Evolutionary conservation across 1,284 basidiomycete genomes (phyloP).

Genomic region (Sporisorium scitamineum): DNA sequence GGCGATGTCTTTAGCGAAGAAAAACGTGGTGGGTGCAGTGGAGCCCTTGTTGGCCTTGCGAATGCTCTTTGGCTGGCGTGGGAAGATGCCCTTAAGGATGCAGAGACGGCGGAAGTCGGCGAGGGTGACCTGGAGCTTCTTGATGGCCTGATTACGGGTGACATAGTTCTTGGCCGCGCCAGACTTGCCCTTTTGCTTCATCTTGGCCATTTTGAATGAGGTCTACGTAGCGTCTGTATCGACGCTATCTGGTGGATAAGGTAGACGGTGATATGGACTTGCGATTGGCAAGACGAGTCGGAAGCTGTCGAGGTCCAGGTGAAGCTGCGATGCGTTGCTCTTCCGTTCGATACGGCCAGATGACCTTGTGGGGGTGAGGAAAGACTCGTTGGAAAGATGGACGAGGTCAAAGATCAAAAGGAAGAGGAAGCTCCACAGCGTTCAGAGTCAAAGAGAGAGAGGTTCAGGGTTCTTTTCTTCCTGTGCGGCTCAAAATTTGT

Average conservation of each 20-base stretch:
- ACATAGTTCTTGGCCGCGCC: slow-evolving; percentile 78
- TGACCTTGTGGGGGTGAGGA: background rate
- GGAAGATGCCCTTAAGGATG: slow-evolving; percentile 99
- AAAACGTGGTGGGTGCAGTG: slow-evolving; percentile 95
- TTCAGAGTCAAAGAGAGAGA: slow-evolving; percentile 3
- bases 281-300: background rate
- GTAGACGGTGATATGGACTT: background rate
- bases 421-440: slow-evolving; percentile 2
- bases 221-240: slow-evolving; percentile 1
- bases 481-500: slow-evolving; percentile 11
- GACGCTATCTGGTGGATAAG: slow-evolving; percentile 3
- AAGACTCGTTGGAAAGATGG: background rate
- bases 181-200: slow-evolving; percentile 83
- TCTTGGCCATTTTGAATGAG: slow-evolving; percentile 79
- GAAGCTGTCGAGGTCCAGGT: background rate
- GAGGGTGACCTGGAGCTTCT: slow-evolving; percentile 88
- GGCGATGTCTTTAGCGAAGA: slow-evolving; percentile 97
- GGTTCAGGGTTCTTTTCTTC: slow-evolving; percentile 26
- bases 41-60: slow-evolving; percentile 98
- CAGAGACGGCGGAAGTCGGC: slow-evolving; percentile 97
- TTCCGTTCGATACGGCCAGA: too few species aligned
- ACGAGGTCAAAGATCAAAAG: slow-evolving; percentile 7
- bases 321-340: too few species aligned
- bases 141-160: slow-evolving; percentile 80
- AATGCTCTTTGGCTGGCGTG: slow-evolving; percentile 89